A percentile compares a stretch with the other conserved stretches of the same genome.
These are phyloP conservation scores for Vinca minor DNA, from an alignment of 257 asterid genomes.

Conservation along the genomic window DNA sequence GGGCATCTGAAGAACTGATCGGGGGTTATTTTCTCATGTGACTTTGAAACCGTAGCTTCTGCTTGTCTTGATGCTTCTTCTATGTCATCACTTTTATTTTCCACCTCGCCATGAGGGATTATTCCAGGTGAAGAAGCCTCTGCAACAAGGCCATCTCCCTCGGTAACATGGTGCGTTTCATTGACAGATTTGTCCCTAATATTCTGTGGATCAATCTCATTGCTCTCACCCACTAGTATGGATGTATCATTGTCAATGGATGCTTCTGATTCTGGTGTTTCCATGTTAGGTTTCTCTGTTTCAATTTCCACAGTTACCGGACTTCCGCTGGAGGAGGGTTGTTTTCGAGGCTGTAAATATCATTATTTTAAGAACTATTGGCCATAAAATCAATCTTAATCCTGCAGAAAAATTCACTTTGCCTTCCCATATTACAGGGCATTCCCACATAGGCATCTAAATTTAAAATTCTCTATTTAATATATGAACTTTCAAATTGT, in stretches of 20 bases:
- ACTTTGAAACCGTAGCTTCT: constrained; percentile 31
- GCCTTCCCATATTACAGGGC: background rate
- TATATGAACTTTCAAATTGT: background rate
- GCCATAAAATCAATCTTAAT: constrained; percentile 6
- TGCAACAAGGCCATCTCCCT: constrained; percentile 31
- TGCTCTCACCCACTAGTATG: constrained; percentile 26
- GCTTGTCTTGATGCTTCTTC: constrained; percentile 32
- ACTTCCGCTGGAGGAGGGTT: constrained; percentile 42
- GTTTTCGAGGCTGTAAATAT: constrained; percentile 47
- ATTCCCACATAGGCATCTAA: background rate
- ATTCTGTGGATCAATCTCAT: constrained; percentile 29
- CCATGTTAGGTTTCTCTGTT: constrained; percentile 33
- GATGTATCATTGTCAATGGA: constrained; percentile 33
- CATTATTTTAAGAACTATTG: constrained; percentile 18
- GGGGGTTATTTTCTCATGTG: constrained; percentile 28
- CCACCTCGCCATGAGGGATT: constrained; percentile 35
- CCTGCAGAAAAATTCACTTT: background rate
- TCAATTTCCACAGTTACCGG: constrained; percentile 33
- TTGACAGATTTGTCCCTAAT: constrained; percentile 26
- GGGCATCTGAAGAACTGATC: constrained; percentile 33
- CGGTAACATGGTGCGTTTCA: constrained; percentile 33
- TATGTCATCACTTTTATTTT: constrained; percentile 29
- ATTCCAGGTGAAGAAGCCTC: constrained; percentile 46
- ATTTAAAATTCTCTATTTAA: too few relatives aligned
- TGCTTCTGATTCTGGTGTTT: constrained; percentile 36